These are phyloP conservation scores for Erythrobasidium hasegawianum DNA, from an alignment of 1,284 basidiomycete genomes.

Conservation along the genomic window DNA sequence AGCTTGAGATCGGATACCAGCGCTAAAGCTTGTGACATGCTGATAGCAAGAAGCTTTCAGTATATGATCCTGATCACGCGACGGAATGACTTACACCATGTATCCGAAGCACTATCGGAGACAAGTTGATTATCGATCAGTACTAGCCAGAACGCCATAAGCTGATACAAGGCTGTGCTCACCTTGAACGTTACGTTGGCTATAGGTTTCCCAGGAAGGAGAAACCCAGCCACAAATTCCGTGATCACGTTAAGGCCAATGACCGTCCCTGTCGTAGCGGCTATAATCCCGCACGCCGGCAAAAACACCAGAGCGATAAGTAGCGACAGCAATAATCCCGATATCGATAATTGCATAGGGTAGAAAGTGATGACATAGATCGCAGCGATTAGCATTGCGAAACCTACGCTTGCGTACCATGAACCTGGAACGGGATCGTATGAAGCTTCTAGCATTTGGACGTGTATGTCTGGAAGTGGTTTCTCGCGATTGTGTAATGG, in stretches of 20 bases:
- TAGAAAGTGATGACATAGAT: slow-evolving; percentile 47
- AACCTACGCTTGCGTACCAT: slow-evolving; percentile 48
- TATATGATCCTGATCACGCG: background rate
- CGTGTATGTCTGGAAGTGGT: slow-evolving; percentile 38
- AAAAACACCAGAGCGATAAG: slow-evolving; percentile 50
- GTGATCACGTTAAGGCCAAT: slow-evolving; percentile 50
- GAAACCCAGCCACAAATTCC: slow-evolving; percentile 50
- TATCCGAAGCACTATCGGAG: slow-evolving; percentile 14
- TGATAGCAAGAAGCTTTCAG: background rate
- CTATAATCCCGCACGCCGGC: slow-evolving; percentile 42
- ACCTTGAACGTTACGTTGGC: slow-evolving; percentile 46
- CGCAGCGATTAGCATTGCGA: slow-evolving; percentile 46
- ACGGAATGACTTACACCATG: slow-evolving; percentile 21
- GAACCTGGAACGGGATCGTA: slow-evolving; percentile 48
- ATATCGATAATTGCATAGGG: slow-evolving; percentile 51
- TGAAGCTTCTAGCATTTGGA: slow-evolving; percentile 45
- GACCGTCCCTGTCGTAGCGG: slow-evolving; percentile 38
- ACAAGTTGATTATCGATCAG: slow-evolving; percentile 40
- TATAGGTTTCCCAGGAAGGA: slow-evolving; percentile 46
- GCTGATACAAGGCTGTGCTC: background rate
- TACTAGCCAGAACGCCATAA: too few relatives aligned
- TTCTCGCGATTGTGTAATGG: slow-evolving; percentile 1
- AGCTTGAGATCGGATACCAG: slow-evolving; percentile 50
- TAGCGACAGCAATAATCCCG: slow-evolving; percentile 50
- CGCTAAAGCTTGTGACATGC: slow-evolving; percentile 44